These are phyloP conservation scores for Picea sitchensis DNA, from an alignment of 75 land plant species.

Conservation along the genomic window DNA sequence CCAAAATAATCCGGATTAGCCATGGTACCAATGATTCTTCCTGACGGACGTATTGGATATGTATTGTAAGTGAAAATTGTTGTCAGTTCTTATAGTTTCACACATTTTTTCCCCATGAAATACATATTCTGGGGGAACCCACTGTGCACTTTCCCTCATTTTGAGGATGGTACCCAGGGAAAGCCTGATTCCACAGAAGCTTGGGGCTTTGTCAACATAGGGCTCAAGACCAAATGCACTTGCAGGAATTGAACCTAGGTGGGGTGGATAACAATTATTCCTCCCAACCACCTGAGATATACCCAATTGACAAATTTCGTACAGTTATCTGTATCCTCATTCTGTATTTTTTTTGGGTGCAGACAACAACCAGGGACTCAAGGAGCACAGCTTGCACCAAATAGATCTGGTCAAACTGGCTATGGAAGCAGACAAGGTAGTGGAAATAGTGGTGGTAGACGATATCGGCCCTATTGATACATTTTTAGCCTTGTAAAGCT, in stretches of 20 bases:
- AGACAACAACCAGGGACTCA: slow-evolving; percentile 51
- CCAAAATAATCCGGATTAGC: no score
- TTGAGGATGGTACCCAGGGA: slow-evolving; percentile 17
- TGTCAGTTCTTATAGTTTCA: not conserved
- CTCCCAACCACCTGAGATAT: not conserved
- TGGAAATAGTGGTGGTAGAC: slow-evolving; percentile 26
- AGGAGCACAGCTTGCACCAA: slow-evolving; percentile 19
- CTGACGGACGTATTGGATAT: slow-evolving; percentile 95
- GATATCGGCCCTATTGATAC: slow-evolving; percentile 32
- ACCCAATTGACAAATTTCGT: not conserved
- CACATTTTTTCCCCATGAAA: not conserved
- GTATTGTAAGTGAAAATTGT: slow-evolving; percentile 71
- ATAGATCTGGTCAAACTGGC: slow-evolving; percentile 22
- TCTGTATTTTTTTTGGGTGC: slow-evolving; percentile 9
- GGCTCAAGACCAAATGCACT: not conserved
- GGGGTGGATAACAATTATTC: not conserved
- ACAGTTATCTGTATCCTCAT: not conserved
- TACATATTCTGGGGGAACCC: not conserved
- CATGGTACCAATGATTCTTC: slow-evolving; percentile 91
- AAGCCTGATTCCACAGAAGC: slow-evolving; percentile 21
- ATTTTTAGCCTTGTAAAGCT: no score
- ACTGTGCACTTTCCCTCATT: not conserved
- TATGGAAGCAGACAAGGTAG: slow-evolving; percentile 22
- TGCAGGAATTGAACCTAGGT: not conserved
- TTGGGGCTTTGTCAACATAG: slow-evolving; percentile 10